Conservation (phyloP, 768 basidiomycete genomes). For the Chlorophyllum brunneum region DNA sequence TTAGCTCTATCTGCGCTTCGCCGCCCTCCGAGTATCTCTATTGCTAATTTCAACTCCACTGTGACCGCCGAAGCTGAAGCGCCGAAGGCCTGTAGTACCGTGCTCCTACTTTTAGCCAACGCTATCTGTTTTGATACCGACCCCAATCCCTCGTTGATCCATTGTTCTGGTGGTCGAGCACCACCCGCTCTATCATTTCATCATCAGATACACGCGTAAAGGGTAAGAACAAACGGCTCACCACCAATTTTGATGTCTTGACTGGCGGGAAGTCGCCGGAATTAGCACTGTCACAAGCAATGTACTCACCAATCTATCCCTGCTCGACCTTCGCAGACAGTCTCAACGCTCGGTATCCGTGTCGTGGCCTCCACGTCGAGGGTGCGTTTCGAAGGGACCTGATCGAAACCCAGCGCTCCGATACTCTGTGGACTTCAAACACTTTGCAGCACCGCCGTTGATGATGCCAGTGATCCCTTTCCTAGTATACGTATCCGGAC, state of each 20-base stretch:
- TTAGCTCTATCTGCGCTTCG: not conserved
- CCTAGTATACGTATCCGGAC: conserved; percentile 6
- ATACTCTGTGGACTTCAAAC: no score
- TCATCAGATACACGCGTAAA: not conserved
- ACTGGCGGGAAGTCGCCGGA: not conserved
- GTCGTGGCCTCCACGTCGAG: no score
- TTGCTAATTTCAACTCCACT: not conserved
- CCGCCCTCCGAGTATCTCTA: not conserved
- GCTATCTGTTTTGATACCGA: not conserved
- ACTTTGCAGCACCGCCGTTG: no score
- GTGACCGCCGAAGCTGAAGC: not conserved
- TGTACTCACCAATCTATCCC: no score
- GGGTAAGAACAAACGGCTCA: not conserved
- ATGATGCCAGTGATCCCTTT: conserved; percentile 4
- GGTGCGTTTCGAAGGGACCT: no score
- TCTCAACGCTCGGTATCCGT: no score
- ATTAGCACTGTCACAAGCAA: not conserved
- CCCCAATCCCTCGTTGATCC: not conserved
- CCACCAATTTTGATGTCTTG: not conserved
- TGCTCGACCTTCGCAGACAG: no score
- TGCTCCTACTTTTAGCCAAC: not conserved
- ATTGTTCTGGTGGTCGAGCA: not conserved
- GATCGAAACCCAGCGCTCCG: no score
- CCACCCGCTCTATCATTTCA: not conserved
- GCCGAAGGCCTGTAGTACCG: not conserved